phyloP scores from a whole-genome alignment of 371 early-diverging fungal genomes.

The Mucor ambiguus region DNA sequence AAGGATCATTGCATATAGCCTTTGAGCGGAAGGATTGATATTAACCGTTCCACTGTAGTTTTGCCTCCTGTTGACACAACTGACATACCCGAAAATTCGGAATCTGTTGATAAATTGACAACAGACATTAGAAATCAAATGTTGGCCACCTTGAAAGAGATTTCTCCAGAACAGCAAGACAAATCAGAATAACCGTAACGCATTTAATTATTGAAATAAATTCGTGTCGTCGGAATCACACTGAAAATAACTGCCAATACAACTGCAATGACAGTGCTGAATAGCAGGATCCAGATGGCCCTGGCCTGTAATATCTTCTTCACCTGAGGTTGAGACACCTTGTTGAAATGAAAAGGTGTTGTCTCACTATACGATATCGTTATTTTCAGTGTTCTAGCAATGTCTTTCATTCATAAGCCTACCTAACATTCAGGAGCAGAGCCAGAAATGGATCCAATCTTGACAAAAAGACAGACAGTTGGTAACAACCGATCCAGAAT shows the following conservation, averaged over 20 bases:
- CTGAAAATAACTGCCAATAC: conserved; percentile 46
- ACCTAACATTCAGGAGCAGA: conserved; percentile 48
- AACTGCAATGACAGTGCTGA: conserved; percentile 31
- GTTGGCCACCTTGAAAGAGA: conserved; percentile 69
- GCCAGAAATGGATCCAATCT: conserved; percentile 54
- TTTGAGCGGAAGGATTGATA: background rate
- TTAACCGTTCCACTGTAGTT: conserved; percentile 38
- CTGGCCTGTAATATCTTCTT: conserved; percentile 42
- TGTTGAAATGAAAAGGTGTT: conserved; percentile 48
- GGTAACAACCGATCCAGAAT: conserved; percentile 47
- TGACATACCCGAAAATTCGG: conserved; percentile 64
- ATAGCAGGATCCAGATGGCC: conserved; percentile 40
- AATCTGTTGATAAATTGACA: conserved; percentile 69
- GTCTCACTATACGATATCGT: conserved; percentile 40
- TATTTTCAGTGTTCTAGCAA: background rate
- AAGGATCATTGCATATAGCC: background rate
- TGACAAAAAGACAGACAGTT: conserved; percentile 39
- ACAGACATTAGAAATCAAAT: conserved; percentile 69
- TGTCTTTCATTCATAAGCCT: background rate
- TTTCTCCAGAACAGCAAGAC: conserved; percentile 39
- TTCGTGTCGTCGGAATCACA: conserved; percentile 43
- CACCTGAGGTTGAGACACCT: conserved; percentile 43
- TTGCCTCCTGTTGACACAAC: conserved; percentile 77
- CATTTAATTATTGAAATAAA: background rate
- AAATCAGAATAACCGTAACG: background rate